Evolutionary conservation across 1,284 basidiomycete genomes (phyloP), one percentile per base, ranked within the genome.

Genomic region (Moesziomyces globuligerus): DNA sequence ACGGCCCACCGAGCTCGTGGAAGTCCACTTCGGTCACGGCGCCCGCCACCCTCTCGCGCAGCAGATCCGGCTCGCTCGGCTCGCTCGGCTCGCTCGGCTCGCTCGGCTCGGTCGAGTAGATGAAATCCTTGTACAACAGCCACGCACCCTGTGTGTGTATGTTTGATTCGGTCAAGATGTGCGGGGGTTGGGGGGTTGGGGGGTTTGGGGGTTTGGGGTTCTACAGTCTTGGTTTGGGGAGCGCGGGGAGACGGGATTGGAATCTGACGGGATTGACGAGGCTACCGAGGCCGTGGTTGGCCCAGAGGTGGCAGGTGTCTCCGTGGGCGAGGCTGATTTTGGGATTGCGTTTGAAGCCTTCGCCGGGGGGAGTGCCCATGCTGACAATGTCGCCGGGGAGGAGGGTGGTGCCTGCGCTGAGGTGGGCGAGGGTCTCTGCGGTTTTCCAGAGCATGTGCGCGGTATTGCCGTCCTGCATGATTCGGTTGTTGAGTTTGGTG

Each of bases 341-440:
- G 0, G 91, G 90, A 42, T 88, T 87, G 76, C 86, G 87, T 38
- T 89, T 89, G 70, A 90, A 91, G 0, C 92, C 92, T 28, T 93
- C 90, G 23, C 91, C 83, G 1, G 81, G 73, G 2, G 50, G 66
- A 4, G 72, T 78, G 1, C 65, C 75, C 44, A 91, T 93, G 74
- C 92, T 86, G 74, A 94, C 90, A 64, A 94, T 84, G 0, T 90
- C 89, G 1, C 93, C 93, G 0, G 91, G 88, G 62, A 89, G 87
- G 23, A 96, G 87, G 0, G 93, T 95, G 4, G 92, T 92, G 1
- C 90, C 92, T 28, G 49, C 60, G 23, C 56, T 62, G 13, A 77
- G 37, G 39, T 71, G 53, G 6, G 53, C 45, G 7, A 77, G 29
- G 0, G 75, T 77, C 53, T 77, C 75, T 7, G 79, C 57, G 24